Evolutionary conservation across 305 asterid genomes (phyloP).

Genomic region (Fraxinus latifolia): DNA sequence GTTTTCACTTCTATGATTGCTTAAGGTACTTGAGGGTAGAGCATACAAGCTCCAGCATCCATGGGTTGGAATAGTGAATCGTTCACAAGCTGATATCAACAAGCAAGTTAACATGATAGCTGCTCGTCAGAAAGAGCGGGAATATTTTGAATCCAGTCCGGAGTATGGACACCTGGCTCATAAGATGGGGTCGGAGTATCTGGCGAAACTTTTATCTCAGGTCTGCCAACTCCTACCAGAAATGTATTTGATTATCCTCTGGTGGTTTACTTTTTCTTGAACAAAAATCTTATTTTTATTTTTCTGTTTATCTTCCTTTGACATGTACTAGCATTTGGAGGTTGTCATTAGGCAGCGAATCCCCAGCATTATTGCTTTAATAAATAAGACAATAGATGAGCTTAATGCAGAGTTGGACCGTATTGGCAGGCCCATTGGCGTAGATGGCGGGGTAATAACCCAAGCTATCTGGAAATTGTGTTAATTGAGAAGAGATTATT

Average conservation of each 20-base stretch:
- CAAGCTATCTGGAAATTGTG: conserved; percentile 16
- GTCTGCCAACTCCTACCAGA: conserved; percentile 34
- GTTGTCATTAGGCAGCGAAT: conserved; percentile 84
- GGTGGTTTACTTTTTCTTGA: conserved; percentile 14
- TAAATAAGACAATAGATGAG: conserved; percentile 90
- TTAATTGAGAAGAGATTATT: conserved; percentile 8
- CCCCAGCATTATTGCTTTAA: conserved; percentile 89
- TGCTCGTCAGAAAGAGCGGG: conserved; percentile 86
- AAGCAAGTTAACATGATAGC: conserved; percentile 79
- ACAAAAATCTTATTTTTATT: neutral
- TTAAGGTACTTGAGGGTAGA: conserved; percentile 92
- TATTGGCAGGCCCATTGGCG: conserved; percentile 87
- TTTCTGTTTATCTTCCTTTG: conserved; percentile 19
- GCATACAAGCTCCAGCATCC: conserved; percentile 89
- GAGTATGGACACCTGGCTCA: conserved; percentile 87
- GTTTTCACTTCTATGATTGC: conserved; percentile 22
- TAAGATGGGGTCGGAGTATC: conserved; percentile 95
- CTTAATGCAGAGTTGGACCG: conserved; percentile 93
- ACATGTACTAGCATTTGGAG: conserved; percentile 79
- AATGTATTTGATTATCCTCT: conserved; percentile 9
- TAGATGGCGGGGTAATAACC: conserved; percentile 87
- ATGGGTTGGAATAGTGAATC: conserved; percentile 97
- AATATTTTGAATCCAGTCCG: conserved; percentile 89
- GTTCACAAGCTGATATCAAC: conserved; percentile 95
- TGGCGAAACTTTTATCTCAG: conserved; percentile 83